Evolutionary conservation across 73 alveolate genomes (phyloP), one percentile per base, ranked within the genome.

Genomic region (Tetrahymena thermophila): DNA sequence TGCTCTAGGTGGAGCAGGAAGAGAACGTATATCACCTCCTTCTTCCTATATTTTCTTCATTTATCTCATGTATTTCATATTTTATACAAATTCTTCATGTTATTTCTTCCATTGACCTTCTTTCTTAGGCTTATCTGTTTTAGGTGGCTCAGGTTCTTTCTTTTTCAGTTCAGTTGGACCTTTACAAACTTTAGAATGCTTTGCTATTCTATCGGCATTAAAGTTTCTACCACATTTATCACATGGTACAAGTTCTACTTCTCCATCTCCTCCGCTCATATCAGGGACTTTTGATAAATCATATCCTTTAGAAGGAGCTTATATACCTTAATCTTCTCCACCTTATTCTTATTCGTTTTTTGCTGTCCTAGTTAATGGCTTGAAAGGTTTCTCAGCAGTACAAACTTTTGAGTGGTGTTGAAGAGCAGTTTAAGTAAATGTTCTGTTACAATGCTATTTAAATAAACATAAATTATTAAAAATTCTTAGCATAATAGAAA

Each of bases 151-250:
- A 34, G 93, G 35, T 42, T 95, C 97, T 96, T 71, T 71, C 89
- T 71, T 71, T 31, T 71, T 71, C 9, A 71, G 31, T 71, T 71
- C 89, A 28, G 89, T 71, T 25, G 89, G 89, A 21, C 89, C 96
- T 93, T 96, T 96, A 85, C 98, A 96, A 31, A 94, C 85, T 44
- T 93, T 95, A n/a, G 93, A 94, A 95, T 98, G 99, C 25, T 96
- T 96, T 14, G 94, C 96, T 5, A 98, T 96, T 94, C 98, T 97
- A 85, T 97, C 98, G 23, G 98, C 98, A 21, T 96, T 93, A 94
- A 98, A 97, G 40, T 98, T 98, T 94, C 98, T 97, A 85, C 98
- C 99, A 94, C 98, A 98, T 83, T 95, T 94, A 35, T 94, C 97
- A 93, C 99, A 98, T 31, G 98, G 98, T 14, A 96, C 98, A 23